These are phyloP conservation scores for Rhizophora apiculata DNA, from an alignment of 345 rosid genomes.

Conservation along the genomic window DNA sequence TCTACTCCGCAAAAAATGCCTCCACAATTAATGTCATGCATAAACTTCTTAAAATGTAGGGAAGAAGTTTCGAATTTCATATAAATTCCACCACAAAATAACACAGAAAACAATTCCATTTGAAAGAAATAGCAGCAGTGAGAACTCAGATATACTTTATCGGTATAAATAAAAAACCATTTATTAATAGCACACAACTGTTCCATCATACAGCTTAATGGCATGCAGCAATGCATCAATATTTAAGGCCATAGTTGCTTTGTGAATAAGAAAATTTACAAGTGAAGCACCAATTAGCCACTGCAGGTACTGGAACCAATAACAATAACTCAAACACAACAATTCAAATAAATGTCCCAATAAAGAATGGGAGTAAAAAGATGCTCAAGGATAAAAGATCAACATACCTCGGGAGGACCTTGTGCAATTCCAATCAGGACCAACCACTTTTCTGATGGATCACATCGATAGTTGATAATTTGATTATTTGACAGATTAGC, in stretches of 20 bases:
- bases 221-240: background rate
- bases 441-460: constrained; percentile 90
- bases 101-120: background rate
- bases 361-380: background rate
- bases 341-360: background rate
- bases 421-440: constrained; percentile 93
- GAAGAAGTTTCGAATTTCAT: background rate
- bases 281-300: background rate
- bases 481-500: constrained; percentile 82
- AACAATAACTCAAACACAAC: background rate
- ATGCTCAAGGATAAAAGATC: background rate
- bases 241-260: background rate
- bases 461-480: constrained; percentile 91
- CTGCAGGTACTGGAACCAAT: background rate
- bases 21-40: background rate
- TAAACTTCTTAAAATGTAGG: background rate
- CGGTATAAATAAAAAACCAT: background rate
- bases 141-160: background rate
- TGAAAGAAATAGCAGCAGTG: background rate
- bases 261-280: background rate
- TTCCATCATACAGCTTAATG: background rate
- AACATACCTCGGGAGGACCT: constrained; percentile 83
- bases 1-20: background rate
- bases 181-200: background rate
- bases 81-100: background rate